Base-by-base conservation (phyloP, 2,329 filamentous ascomycete genomes). In the Hymenotorrendiella dingleyae region DNA sequence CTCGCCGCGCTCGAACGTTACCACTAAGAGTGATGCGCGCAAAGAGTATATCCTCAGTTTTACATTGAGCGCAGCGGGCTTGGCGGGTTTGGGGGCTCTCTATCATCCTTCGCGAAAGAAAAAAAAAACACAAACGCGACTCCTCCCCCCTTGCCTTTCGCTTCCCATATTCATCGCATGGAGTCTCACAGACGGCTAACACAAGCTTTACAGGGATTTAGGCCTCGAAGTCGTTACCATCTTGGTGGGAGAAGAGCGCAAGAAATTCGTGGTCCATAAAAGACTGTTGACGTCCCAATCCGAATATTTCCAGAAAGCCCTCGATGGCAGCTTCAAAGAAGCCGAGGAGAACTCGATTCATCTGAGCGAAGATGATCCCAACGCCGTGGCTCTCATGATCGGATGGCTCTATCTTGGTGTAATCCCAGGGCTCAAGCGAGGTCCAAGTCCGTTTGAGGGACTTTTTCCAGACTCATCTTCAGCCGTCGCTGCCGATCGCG, bases 211-310 rank as follows among this genome's bases (percentile, higher is more conserved):
- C 36, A 55, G 52, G 28, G 43, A 48, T n/a, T 54, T 56, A 29
- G 54, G 54, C 4, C 30, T 28, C 4, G 48, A 48, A 9, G 36
- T 54, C 4, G 50, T 55, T 5, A 36, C 45, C 4, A 39, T 60
- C 19, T 45, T 41, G 8, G 58, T 53, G 9, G 55, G 57, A 12
- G 33, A 42, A 17, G 43, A 55, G 26, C 14, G 23, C 10, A 49
- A 50, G 14, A 35, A 39, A 4, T 59, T 51, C 40, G 22, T 47
- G 6, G 40, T 57, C 8, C 57, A 58, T 27, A 55, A 56, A 17
- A 34, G 44, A 5, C 42, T 59, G 4, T 44, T 61, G 19, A 47
- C 47, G 21, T 40, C 46, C 4, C 45, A 52, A 19, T 57, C 54
- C 1, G 28, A 36, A 5, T 57, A 49, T 43, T 58, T 60, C 35